Conservation (phyloP, 345 rosid genomes). For the Moricandia moricandioides region DNA sequence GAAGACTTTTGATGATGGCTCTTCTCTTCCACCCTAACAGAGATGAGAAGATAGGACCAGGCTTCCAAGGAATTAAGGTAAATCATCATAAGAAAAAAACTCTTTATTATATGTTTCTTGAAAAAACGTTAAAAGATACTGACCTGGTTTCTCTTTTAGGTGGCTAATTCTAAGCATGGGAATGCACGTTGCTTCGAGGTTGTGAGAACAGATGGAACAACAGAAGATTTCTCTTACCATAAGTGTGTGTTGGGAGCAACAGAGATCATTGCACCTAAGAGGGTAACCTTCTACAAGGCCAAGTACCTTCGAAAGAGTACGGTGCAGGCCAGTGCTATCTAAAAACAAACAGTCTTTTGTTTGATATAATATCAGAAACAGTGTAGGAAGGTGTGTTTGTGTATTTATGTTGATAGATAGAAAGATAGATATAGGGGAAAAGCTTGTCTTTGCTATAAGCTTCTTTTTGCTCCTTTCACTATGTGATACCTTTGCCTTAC, state of each 20-base stretch:
- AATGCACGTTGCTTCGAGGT: conserved; percentile 67
- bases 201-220: conserved; percentile 65
- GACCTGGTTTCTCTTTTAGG: conserved; percentile 43
- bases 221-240: conserved; percentile 81
- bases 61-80: conserved; percentile 67
- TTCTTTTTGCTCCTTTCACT: conserved; percentile 97
- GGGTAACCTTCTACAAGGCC: conserved; percentile 46
- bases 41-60: conserved; percentile 74
- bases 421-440: conserved; percentile 34
- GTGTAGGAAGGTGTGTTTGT: conserved; percentile 1
- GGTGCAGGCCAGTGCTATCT: neutral
- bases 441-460: conserved; percentile 49
- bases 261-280: conserved; percentile 63
- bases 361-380: neutral
- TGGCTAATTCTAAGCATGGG: conserved; percentile 56
- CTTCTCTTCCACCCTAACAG: conserved; percentile 73
- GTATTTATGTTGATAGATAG: neutral
- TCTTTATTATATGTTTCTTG: neutral
- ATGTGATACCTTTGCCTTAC: conserved; percentile 52
- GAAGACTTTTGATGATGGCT: conserved; percentile 46
- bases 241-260: conserved; percentile 77
- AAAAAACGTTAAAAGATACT: conserved; percentile 3
- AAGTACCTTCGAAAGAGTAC: conserved; percentile 27
- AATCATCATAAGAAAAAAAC: neutral
- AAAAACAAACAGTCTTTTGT: neutral